phyloP scores from a whole-genome alignment of 2,329 filamentous ascomycete genomes.

The Claviceps maximensis region DNA sequence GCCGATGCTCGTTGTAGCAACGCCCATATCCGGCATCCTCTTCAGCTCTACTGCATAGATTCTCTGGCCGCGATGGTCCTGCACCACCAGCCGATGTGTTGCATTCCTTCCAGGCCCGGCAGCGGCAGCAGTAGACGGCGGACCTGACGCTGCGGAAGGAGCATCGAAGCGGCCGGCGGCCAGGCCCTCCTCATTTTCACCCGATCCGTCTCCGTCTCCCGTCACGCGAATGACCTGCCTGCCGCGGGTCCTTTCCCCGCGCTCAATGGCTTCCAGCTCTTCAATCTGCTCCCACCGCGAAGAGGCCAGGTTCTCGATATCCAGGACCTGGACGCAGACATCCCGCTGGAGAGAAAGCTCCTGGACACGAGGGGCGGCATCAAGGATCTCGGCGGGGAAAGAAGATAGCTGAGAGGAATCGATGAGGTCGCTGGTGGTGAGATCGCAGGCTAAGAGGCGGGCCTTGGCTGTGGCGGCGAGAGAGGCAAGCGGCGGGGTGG shows the following conservation, averaged over 20 bases:
- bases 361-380: slow-evolving; percentile 37
- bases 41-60: slow-evolving; percentile 61
- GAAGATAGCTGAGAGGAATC: slow-evolving; percentile 24
- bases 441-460: slow-evolving; percentile 65
- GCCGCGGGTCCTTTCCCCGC: slow-evolving; percentile 62
- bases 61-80: slow-evolving; percentile 61
- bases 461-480: slow-evolving; percentile 69
- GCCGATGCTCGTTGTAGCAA: slow-evolving; percentile 58
- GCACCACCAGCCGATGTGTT: slow-evolving; percentile 68
- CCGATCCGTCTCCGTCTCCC: slow-evolving; percentile 32
- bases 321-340: slow-evolving; percentile 68
- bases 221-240: slow-evolving; percentile 67
- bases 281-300: slow-evolving; percentile 83
- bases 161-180: background rate
- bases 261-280: slow-evolving; percentile 57
- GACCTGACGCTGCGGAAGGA: background rate
- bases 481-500: slow-evolving; percentile 50
- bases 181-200: slow-evolving; percentile 21
- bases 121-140: background rate
- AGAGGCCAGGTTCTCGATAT: slow-evolving; percentile 68
- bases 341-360: slow-evolving; percentile 46
- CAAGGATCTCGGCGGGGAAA: slow-evolving; percentile 41
- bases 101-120: slow-evolving; percentile 24
- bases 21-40: slow-evolving; percentile 49
- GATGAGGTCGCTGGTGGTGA: slow-evolving; percentile 41